A percentile compares a stretch with the other conserved stretches of the same genome.
These are phyloP conservation scores for Berberis vulgaris DNA, from an alignment of 164 flowering plant species.

Conservation along the genomic window DNA sequence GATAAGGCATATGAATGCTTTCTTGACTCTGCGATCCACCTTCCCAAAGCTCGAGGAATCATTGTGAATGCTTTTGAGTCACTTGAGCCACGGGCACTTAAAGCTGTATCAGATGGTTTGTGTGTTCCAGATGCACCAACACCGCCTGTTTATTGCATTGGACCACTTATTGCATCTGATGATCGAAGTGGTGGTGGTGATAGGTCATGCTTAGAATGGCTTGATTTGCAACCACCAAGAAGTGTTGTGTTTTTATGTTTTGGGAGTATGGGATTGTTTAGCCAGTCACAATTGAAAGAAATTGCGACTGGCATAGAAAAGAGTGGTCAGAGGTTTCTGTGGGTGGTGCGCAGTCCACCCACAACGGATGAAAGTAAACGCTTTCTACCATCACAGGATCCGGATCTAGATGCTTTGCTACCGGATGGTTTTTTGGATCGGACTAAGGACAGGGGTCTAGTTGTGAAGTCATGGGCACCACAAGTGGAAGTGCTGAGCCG, in stretches of 20 bases:
- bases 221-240: conserved; percentile 26
- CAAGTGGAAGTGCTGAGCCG: conserved; percentile 33
- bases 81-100: conserved; percentile 12
- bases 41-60: not conserved
- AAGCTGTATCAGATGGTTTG: conserved; percentile 9
- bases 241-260: conserved; percentile 41
- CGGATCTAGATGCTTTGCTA: conserved; percentile 22
- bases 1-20: no score
- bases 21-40: no score
- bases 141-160: conserved; percentile 16
- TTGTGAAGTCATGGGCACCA: conserved; percentile 40
- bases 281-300: conserved; percentile 26
- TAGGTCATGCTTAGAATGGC: conserved; percentile 29
- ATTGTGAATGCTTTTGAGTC: no score
- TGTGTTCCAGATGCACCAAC: conserved; percentile 3
- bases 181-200: not conserved
- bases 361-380: conserved; percentile 6
- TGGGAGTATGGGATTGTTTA: conserved; percentile 32
- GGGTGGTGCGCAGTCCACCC: conserved; percentile 38
- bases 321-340: conserved; percentile 32
- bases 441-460: conserved; percentile 27
- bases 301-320: conserved; percentile 37
- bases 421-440: conserved; percentile 35
- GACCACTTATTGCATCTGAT: conserved; percentile 19
- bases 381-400: conserved; percentile 11